Evolutionary conservation across 345 rosid species (phyloP).

Genomic region (Rhodamnia argentea): DNA sequence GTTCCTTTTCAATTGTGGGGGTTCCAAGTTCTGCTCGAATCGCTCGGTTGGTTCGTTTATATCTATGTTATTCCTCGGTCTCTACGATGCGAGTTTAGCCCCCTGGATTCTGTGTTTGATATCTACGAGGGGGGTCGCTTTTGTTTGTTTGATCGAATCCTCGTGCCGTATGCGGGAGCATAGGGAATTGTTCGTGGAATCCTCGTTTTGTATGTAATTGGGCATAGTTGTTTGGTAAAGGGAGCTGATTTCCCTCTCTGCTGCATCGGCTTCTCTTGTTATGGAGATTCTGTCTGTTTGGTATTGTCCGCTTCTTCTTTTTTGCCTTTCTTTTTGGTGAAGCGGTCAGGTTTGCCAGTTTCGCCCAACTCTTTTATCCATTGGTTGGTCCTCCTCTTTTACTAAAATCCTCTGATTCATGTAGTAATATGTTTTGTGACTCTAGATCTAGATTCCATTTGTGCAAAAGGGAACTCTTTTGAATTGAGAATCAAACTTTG

Average conservation of each 20-base stretch:
- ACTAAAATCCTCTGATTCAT: neutral
- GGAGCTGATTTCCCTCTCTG: neutral
- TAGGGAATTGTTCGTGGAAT: neutral
- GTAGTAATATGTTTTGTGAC: neutral
- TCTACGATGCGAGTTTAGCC: neutral
- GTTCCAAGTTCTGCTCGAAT: neutral
- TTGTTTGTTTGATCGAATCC: neutral
- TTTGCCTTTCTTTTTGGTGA: neutral
- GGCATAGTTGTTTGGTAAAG: neutral
- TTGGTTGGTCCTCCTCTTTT: neutral
- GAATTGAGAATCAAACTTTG: neutral
- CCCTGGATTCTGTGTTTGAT: neutral
- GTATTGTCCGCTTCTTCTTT: neutral
- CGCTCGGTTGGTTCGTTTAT: neutral
- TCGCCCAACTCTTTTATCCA: neutral
- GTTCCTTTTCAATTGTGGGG: neutral
- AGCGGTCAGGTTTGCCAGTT: neutral
- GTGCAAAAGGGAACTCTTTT: neutral
- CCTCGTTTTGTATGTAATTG: neutral
- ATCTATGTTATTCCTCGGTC: neutral
- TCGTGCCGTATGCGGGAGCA: neutral
- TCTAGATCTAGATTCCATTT: neutral
- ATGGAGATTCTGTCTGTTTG: neutral
- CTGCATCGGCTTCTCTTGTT: neutral
- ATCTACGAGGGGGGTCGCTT: neutral